Evolutionary conservation across 345 rosid genomes (phyloP), one percentile per base, ranked within the genome.

Genomic region (Combretum micranthum): DNA sequence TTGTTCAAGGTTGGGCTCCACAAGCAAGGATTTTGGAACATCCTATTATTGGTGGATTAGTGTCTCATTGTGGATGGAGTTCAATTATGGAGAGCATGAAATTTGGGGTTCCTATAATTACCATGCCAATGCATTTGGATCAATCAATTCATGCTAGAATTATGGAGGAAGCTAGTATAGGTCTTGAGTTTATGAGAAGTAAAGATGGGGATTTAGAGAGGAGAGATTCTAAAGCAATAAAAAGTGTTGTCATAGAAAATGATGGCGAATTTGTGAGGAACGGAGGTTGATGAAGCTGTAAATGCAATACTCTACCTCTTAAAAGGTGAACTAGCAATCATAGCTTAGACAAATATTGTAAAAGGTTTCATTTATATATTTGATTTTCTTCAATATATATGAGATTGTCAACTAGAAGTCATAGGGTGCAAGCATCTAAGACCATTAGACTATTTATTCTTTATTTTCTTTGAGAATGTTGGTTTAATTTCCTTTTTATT

Each of bases 21-120:
- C 82, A 74, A 57, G 20, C 13, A 10, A 68, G 44, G 42, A 64
- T 74, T 2, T 45, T 63, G 13, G 64, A 9, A 13, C 77, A 72
- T 53, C 42, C 22, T 4, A 64, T 67, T 55, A 17, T 44, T 0
- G 73, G 69, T 13, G 77, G 77, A 47, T 72, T 68, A 16, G 63
- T 60, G 60, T 64, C 67, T 22, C 77, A 72, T 21, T 72, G 77
- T 5, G 77, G 77, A 15, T 72, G 77, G 73, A 61, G 64, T 37
- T 68, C 77, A 8, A 57, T 60, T 17, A 64, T 73, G 61, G 77
- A 68, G 58, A 56, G 73, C 55, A 61, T 73, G 51, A 47, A 49
- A 26, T 26, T 3, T 4, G 73, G 73, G 12, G 77, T 68, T 5
- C 73, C 64, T 0, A 61, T 68, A 19, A 20, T 73, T 2, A 59